Evolutionary conservation across 163 green algal species (phyloP).

Genomic region (Volvox carteri): DNA sequence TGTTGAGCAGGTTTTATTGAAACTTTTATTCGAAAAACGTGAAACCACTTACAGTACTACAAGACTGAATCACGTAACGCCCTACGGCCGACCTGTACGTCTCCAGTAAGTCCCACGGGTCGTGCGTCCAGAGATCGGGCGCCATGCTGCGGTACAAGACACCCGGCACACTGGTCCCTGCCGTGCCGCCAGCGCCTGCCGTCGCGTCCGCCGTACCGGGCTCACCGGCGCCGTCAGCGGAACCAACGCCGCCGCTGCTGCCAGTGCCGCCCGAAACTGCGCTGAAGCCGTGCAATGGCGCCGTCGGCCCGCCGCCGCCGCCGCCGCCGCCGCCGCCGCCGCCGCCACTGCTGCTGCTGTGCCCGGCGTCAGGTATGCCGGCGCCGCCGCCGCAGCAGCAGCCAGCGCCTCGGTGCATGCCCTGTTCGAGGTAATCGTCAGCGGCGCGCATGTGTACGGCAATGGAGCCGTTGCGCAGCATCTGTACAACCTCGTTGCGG

Average conservation of each 20-base stretch:
- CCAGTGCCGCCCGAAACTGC: neutral
- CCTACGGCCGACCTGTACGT: conserved; percentile 17
- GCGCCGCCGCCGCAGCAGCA: neutral
- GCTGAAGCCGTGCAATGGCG: no score
- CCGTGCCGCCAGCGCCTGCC: neutral
- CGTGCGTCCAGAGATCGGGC: conserved; percentile 45
- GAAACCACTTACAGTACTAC: no score
- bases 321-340: neutral
- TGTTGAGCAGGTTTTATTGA: no score
- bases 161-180: neutral
- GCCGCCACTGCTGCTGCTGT: neutral
- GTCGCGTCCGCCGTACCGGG: no score
- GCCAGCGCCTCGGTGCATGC: neutral
- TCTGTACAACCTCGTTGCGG: neutral
- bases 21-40: no score
- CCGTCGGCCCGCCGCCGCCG: neutral
- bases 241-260: neutral
- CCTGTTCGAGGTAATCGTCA: conserved; percentile 26
- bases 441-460: conserved; percentile 45
- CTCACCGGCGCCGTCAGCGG: neutral
- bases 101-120: conserved; percentile 40
- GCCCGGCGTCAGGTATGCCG: neutral
- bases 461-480: neutral
- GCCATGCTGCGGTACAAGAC: conserved; percentile 37
- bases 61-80: no score